Evolutionary conservation across 2,329 filamentous ascomycete species (phyloP).

Genomic region (Alternaria arborescens): DNA sequence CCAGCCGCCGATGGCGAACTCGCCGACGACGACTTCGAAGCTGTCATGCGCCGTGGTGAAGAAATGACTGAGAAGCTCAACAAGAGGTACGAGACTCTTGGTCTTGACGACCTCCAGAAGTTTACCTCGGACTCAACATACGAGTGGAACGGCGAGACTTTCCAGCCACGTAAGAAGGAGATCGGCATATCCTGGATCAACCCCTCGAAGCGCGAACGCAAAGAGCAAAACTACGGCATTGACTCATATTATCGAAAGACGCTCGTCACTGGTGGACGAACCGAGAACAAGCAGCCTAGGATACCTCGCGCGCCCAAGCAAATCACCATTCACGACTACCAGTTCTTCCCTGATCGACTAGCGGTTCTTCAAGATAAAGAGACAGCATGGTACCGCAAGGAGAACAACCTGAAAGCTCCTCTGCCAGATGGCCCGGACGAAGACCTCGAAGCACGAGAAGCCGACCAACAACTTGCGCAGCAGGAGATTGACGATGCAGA

Average conservation of each 20-base stretch:
- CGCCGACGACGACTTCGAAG: slow-evolving; percentile 90
- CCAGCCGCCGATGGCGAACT: slow-evolving; percentile 68
- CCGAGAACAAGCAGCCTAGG: slow-evolving; percentile 88
- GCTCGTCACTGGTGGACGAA: slow-evolving; percentile 79
- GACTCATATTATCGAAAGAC: slow-evolving; percentile 98
- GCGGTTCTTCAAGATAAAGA: slow-evolving; percentile 94
- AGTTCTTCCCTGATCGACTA: slow-evolving; percentile 89
- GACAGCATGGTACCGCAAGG: slow-evolving; percentile 93
- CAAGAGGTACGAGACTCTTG: slow-evolving; percentile 94
- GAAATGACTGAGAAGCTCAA: slow-evolving; percentile 88
- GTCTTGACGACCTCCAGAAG: slow-evolving; percentile 95
- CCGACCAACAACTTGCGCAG: slow-evolving; percentile 86
- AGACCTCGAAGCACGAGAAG: slow-evolving; percentile 84
- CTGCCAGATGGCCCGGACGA: slow-evolving; percentile 88
- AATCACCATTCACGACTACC: slow-evolving; percentile 90
- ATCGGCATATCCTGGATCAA: slow-evolving; percentile 97
- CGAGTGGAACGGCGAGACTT: slow-evolving; percentile 98
- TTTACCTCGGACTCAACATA: slow-evolving; percentile 98
- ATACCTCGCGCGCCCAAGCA: slow-evolving; percentile 96
- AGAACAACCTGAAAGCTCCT: slow-evolving; percentile 93
- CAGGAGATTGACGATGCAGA: slow-evolving; percentile 92
- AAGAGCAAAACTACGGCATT: slow-evolving; percentile 97
- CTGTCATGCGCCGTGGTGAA: slow-evolving; percentile 85
- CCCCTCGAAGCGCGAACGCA: slow-evolving; percentile 95
- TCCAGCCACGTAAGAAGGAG: slow-evolving; percentile 83